These are phyloP conservation scores for Isabelozyma gotoi DNA, from an alignment of 805 yeast species.

Conservation along the genomic window DNA sequence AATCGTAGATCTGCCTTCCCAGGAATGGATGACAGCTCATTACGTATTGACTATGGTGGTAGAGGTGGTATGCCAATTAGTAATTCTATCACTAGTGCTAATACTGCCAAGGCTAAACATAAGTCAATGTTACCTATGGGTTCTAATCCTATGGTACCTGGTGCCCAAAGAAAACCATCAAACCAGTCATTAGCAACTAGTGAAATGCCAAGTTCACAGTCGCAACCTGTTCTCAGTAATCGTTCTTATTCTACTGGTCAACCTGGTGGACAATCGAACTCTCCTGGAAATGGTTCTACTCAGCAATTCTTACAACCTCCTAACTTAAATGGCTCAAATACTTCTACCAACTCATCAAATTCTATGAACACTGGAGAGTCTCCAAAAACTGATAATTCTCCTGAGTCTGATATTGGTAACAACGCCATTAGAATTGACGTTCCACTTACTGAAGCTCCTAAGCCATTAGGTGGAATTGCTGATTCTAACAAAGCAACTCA, in stretches of 20 bases:
- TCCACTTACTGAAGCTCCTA: conserved; percentile 15
- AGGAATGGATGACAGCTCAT: conserved; percentile 25
- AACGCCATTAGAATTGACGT: conserved; percentile 4
- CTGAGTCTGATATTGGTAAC: conserved; percentile 8
- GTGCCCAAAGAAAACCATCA: conserved; percentile 1
- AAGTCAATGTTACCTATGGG: neutral
- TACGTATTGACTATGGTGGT: conserved; percentile 43
- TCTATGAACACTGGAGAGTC: conserved; percentile 16
- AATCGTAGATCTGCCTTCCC: conserved; percentile 39
- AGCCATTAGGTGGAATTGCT: conserved; percentile 31
- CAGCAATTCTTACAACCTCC: conserved; percentile 22
- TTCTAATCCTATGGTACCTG: neutral
- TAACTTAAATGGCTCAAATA: conserved; percentile 14
- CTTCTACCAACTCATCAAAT: conserved; percentile 17
- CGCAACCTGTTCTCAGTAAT: neutral
- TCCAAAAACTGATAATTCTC: conserved; percentile 19
- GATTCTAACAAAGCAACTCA: conserved; percentile 13
- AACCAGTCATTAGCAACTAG: conserved; percentile 7
- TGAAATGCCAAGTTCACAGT: neutral
- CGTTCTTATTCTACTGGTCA: neutral
- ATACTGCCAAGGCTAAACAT: conserved; percentile 8
- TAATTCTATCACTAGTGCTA: conserved; percentile 14
- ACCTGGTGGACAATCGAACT: conserved; percentile 1
- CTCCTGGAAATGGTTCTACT: conserved; percentile 8
- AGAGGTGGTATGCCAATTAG: conserved; percentile 46